A percentile compares a stretch with the other conserved stretches of the same genome.
phyloP scores from a whole-genome alignment of 495 filamentous ascomycete species.

The Beverwykella pulmonaria region DNA sequence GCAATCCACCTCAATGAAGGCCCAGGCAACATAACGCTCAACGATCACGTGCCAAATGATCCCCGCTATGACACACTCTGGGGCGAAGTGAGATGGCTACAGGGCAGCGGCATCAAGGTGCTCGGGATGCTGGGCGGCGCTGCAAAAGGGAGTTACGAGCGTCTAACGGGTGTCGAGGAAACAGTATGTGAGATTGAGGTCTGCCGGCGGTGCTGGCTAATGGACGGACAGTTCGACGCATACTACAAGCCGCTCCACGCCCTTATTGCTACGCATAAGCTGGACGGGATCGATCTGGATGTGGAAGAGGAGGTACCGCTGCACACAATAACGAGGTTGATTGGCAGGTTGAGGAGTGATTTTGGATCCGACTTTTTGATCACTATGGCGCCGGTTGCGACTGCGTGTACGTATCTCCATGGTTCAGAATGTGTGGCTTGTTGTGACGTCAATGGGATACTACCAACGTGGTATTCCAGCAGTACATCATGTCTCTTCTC shows the following conservation, averaged over 20 bases:
- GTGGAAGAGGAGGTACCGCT: conserved; percentile 50
- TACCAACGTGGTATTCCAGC: too few species aligned
- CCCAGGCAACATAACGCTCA: conserved; percentile 51
- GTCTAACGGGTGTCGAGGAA: conserved; percentile 44
- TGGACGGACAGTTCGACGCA: conserved; percentile 44
- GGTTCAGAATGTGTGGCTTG: too few species aligned
- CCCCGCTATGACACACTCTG: conserved; percentile 44
- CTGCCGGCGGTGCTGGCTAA: conserved; percentile 8
- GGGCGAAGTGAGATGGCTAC: conserved; percentile 49
- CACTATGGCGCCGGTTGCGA: conserved; percentile 50
- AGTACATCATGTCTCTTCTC: too few species aligned
- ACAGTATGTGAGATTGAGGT: conserved; percentile 20
- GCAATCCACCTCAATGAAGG: conserved; percentile 52
- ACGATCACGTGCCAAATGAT: conserved; percentile 47
- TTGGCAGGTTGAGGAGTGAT: conserved; percentile 47
- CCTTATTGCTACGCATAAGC: conserved; percentile 40
- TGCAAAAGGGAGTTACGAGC: conserved; percentile 46
- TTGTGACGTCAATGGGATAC: too few species aligned
- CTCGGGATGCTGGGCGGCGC: conserved; percentile 53
- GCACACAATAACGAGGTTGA: conserved; percentile 41
- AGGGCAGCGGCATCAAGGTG: conserved; percentile 49
- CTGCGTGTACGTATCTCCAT: conserved; percentile 39
- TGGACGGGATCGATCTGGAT: conserved; percentile 52
- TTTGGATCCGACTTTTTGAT: conserved; percentile 51
- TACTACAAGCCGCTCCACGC: conserved; percentile 48